Evolutionary conservation across 176 grass and related monocot genomes (phyloP), one percentile per base, ranked within the genome.

Genomic region (Miscanthus lutarioriparius): DNA sequence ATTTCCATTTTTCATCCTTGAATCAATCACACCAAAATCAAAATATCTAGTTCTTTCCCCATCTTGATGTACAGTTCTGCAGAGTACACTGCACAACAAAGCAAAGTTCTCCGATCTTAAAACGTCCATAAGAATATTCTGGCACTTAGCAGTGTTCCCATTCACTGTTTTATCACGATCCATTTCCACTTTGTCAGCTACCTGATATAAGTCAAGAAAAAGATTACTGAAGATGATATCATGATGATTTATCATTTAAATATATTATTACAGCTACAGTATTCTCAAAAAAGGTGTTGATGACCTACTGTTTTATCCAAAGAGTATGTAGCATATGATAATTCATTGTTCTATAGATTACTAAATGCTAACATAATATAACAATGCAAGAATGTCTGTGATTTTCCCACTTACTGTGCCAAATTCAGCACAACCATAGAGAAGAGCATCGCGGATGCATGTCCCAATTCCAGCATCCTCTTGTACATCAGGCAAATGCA

Each of bases 1-100:
- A 62, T 86, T 87, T 79, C 95, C 95, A 95, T 85, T 93, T 82
- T 88, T 97, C 86, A 97, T 86, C 64, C 94, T 97, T 83, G 84
- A 87, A 64, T 93, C 90, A 48, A 97, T 91, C 65, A 91, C 22
- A 27, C 85, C 77, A 75, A 95, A 97, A 89, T 95, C 76, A 79
- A 97, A 90, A 79, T 89, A 95, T 64, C 75, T 81, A 76, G 71
- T 88, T 67, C 77, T 83, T 73, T 71, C 63, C 54, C 79, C 81
- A 45, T 89, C 84, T 80, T 88, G 86, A 84, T 91, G 83, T 35
- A 89, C 88, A 83, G 45, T 84, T 80, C 25, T 91, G 67, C 79
- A 77, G 86, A 97, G 92, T 77, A 93, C 88, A 82, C 84, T 89
- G 70, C 95, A 97, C 30, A 95, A 70, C 20, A 91, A 70, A 53